Evolutionary conservation across 345 rosid genomes (phyloP), one percentile per base, ranked within the genome.

Genomic region (Boechera retrofracta): DNA sequence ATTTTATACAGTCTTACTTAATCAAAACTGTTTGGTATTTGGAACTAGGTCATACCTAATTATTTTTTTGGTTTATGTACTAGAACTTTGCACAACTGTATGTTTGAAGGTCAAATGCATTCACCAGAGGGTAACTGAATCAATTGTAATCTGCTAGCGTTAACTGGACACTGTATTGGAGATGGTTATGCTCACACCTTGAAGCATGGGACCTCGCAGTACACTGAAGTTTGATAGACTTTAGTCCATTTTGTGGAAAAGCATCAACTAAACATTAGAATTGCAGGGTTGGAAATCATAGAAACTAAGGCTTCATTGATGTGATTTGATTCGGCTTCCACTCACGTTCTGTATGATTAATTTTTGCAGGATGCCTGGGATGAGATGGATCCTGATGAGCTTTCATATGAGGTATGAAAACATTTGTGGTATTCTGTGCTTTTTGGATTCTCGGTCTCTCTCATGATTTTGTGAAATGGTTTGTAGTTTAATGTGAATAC

Each of bases 331-430:
- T 29, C 67, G 38, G 62, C 67, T 67, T 69, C 47, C 29, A 67
- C 21, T 68, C 6, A 79, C 32, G 6, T 33, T 62, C 38, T 45
- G n/a, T 32, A 18, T 62, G 16, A 49, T 21, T 54, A 53, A 28
- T 53, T 70, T 75, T 76, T 81, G 77, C 79, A 96, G 98, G 92
- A 89, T 79, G 76, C 82, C 11, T 96, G 98, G 97, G 97, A 93
- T 77, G 98, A 88, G 47, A 89, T 89, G 82, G 99, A 93, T 85
- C 96, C 93, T 11, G 98, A 91, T 77, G 97, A 93, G 61, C 89
- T 96, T 69, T 93, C 92, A 7, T 90, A 91, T 39, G 99, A 96
- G 90, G 99, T 96, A 62, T 64, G 81, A 52, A 65, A 42, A 18
- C 32, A 21, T 57, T 63, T 63, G 4, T 53, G 41, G 18, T 76